Evolutionary conservation across 78 protist species (phyloP).

Genomic region (Dictyostelium capitatum): DNA sequence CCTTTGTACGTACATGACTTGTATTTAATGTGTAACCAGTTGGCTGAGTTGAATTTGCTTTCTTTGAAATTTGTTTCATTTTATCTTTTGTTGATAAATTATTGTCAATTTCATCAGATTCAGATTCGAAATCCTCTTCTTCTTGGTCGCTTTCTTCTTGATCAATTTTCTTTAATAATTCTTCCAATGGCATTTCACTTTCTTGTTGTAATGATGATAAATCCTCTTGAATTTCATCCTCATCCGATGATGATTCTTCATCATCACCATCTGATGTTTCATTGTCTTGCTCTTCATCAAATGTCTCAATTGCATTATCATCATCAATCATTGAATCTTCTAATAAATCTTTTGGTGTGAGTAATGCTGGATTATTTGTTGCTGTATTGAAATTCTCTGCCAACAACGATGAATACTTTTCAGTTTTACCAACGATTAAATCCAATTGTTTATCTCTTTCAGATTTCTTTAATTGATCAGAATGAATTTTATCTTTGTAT

Average conservation of each 20-base stretch:
- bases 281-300: neutral
- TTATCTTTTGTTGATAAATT: constrained; percentile 22
- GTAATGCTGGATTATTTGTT: neutral
- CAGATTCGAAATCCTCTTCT: constrained; percentile 1
- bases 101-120: neutral
- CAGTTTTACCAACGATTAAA: constrained; percentile 88
- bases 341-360: constrained; percentile 3
- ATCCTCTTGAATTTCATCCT: constrained; percentile 10
- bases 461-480: neutral
- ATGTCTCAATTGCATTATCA: constrained; percentile 51
- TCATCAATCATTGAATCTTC: constrained; percentile 1
- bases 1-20: constrained; percentile 79
- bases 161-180: neutral
- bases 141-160: constrained; percentile 18
- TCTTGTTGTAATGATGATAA: neutral
- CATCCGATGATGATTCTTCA: constrained; percentile 18
- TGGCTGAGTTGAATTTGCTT: constrained; percentile 69
- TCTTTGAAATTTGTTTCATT: neutral
- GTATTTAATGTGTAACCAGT: constrained; percentile 91
- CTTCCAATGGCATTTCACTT: constrained; percentile 51
- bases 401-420: constrained; percentile 46
- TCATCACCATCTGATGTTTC: constrained; percentile 36
- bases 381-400: constrained; percentile 45
- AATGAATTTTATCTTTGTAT: constrained; percentile 46
- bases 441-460: constrained; percentile 87